Conservation (phyloP, 768 basidiomycete species). For the Phlebiopsis gigantea region DNA sequence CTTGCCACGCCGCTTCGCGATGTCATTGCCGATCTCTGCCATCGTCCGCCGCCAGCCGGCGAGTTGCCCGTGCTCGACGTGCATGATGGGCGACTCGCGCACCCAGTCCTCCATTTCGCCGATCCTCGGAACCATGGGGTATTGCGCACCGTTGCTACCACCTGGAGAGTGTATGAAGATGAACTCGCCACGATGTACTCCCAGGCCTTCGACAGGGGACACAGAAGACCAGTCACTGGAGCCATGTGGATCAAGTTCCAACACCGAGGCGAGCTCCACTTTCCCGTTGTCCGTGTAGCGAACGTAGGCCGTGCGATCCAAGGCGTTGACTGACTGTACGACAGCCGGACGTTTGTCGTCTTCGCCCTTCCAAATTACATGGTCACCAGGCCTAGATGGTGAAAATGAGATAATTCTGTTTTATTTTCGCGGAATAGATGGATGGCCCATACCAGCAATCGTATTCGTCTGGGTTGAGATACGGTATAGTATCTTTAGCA, state of each 20-base stretch:
- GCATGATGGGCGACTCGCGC: slow-evolving; percentile 44
- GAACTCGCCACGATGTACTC: slow-evolving; percentile 78
- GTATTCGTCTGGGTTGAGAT: slow-evolving; percentile 85
- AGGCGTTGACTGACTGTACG: slow-evolving; percentile 72
- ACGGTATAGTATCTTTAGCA: slow-evolving; percentile 69
- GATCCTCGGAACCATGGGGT: slow-evolving; percentile 73
- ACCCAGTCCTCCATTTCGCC: slow-evolving; percentile 84
- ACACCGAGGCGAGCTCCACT: slow-evolving; percentile 66
- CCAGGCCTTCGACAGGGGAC: slow-evolving; percentile 54
- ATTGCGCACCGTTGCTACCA: slow-evolving; percentile 64
- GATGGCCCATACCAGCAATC: slow-evolving; percentile 68
- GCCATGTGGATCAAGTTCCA: slow-evolving; percentile 89
- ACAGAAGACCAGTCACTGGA: slow-evolving; percentile 44
- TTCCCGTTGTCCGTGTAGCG: slow-evolving; percentile 48
- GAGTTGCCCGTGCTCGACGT: slow-evolving; percentile 41
- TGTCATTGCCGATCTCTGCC: slow-evolving; percentile 54
- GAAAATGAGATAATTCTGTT: background rate
- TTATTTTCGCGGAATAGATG: background rate
- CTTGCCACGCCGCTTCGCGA: slow-evolving; percentile 45
- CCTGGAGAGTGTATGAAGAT: slow-evolving; percentile 74
- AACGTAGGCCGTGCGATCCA: slow-evolving; percentile 65
- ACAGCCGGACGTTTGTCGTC: slow-evolving; percentile 61
- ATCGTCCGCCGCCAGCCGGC: slow-evolving; percentile 71
- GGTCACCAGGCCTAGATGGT: slow-evolving; percentile 77
- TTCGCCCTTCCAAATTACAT: slow-evolving; percentile 80